phyloP scores from a whole-genome alignment of 1,139 yeast species.

The Blastobotrys persicus region DNA sequence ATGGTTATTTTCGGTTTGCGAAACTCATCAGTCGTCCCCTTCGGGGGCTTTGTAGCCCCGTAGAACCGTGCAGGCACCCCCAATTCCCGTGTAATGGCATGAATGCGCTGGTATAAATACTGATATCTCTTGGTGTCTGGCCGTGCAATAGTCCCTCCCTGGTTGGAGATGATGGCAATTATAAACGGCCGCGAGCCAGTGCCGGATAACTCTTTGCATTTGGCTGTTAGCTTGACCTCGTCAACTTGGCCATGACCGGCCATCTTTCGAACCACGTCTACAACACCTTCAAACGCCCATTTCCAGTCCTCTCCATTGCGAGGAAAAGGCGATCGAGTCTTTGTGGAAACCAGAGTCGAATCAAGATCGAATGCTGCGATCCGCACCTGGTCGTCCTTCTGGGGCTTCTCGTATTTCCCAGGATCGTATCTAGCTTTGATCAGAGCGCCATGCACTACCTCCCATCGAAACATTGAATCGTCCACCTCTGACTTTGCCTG shows the following conservation, averaged over 20 bases:
- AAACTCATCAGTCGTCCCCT: slow-evolving; percentile 35
- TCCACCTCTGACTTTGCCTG: slow-evolving; percentile 1
- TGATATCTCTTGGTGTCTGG: slow-evolving; percentile 51
- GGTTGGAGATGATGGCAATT: slow-evolving; percentile 79
- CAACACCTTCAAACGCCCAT: slow-evolving; percentile 44
- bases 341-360: slow-evolving; percentile 63
- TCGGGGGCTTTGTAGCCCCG: slow-evolving; percentile 45
- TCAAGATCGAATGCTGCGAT: slow-evolving; percentile 78
- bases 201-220: neutral
- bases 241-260: neutral
- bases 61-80: slow-evolving; percentile 50
- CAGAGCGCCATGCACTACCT: slow-evolving; percentile 3
- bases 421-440: slow-evolving; percentile 12
- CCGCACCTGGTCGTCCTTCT: neutral
- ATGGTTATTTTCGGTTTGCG: slow-evolving; percentile 79
- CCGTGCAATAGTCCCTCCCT: slow-evolving; percentile 58
- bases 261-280: slow-evolving; percentile 14
- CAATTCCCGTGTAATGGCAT: slow-evolving; percentile 38
- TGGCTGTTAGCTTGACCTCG: neutral
- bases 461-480: neutral
- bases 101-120: slow-evolving; percentile 48
- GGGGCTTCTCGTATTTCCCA: neutral
- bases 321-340: slow-evolving; percentile 56
- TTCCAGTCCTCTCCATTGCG: slow-evolving; percentile 65
- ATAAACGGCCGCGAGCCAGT: neutral